Evolutionary conservation across 2,329 filamentous ascomycete species (phyloP).

Genomic region (Trichoderma hamatum): DNA sequence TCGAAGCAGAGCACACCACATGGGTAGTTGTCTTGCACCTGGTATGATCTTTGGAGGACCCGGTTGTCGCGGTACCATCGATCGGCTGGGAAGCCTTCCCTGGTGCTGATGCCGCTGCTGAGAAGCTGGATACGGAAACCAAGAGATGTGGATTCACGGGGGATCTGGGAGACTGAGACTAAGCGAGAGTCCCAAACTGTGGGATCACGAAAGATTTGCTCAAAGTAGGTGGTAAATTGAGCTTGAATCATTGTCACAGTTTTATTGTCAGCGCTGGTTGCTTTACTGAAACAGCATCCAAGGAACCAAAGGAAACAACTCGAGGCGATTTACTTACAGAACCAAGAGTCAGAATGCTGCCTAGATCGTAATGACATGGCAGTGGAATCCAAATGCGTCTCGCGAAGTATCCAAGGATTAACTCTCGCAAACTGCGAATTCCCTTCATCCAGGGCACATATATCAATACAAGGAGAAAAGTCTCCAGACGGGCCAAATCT

Average conservation of each 20-base stretch:
- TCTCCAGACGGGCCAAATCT: not conserved
- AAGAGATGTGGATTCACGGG: not conserved
- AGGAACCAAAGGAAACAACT: not conserved
- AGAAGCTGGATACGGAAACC: constrained; percentile 1
- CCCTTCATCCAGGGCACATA: not conserved
- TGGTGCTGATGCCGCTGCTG: not conserved
- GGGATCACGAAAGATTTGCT: not conserved
- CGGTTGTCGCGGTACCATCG: not conserved
- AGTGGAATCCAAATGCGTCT: not conserved
- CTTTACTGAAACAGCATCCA: not conserved
- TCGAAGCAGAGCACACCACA: not conserved
- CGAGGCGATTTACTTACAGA: not conserved
- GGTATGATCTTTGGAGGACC: not conserved
- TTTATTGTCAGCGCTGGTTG: not conserved
- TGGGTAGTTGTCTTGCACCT: not conserved
- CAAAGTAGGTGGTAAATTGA: not conserved
- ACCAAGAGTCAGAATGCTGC: not conserved
- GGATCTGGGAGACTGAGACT: not conserved
- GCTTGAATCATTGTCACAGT: not conserved
- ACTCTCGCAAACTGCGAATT: constrained; percentile 1
- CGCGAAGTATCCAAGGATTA: not conserved
- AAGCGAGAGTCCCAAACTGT: not conserved
- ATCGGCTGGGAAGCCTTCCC: not conserved
- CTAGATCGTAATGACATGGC: not conserved
- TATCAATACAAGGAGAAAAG: constrained; percentile 2